phyloP scores from a whole-genome alignment of 345 rosid species.

The Sonneratia caseolaris region DNA sequence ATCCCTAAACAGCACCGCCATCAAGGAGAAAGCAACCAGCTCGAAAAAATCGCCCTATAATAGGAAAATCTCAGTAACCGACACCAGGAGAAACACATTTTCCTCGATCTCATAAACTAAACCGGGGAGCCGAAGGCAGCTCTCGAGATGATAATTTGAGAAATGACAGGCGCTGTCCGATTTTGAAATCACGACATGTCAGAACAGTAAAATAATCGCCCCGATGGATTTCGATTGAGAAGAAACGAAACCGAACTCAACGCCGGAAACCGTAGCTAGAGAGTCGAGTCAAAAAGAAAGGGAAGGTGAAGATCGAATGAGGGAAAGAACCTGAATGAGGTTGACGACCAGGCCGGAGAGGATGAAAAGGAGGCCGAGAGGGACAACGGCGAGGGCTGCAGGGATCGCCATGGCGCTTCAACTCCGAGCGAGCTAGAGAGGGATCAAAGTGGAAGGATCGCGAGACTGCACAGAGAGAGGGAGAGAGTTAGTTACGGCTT shows the following conservation, averaged over 20 bases:
- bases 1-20: neutral
- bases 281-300: neutral
- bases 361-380: constrained; percentile 67
- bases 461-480: neutral
- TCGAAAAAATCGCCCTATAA: neutral
- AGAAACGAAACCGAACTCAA: neutral
- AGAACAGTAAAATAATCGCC: too few relatives aligned
- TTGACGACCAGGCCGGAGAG: constrained; percentile 79
- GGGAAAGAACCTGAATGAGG: constrained; percentile 56
- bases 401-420: constrained; percentile 48
- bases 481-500: neutral
- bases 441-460: neutral
- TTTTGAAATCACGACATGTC: too few relatives aligned
- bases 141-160: neutral
- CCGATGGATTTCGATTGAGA: neutral
- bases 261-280: neutral
- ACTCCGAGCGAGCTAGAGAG: neutral
- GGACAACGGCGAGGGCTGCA: constrained; percentile 64
- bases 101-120: neutral
- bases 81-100: neutral
- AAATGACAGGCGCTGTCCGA: too few relatives aligned
- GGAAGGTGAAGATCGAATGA: neutral
- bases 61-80: neutral
- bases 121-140: neutral
- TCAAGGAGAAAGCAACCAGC: neutral